Base-by-base conservation (phyloP, 768 basidiomycete genomes). In the Hysterangium stoloniferum region DNA sequence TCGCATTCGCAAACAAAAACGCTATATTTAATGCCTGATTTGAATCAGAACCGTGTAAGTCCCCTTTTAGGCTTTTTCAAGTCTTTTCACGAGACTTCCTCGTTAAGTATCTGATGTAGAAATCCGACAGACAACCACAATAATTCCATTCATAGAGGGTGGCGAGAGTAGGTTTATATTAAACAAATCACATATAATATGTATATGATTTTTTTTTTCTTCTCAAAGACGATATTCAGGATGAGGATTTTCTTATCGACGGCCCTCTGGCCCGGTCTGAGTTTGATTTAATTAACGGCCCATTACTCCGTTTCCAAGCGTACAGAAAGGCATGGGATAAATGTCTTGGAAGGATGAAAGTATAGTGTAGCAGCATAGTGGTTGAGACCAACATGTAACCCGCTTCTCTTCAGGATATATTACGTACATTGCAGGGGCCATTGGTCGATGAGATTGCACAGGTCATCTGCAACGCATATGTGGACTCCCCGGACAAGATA, bases 301-400 rank as follows among this genome's bases (percentile, higher is more conserved):
- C 49, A 7, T 33, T 51, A 28, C 56, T 75, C 35, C 72, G 79
- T 22, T 64, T 82, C 43, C 58, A 69, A 41, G 77, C 75, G 4
- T 86, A 85, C 61, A 72, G 60, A 44, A 59, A 57, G 1, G 77
- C 77, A 1, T 86, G 84, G 84, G 66, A 56, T 48, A 78, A 72
- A 52, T 84, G 82, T 60, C 63, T 83, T 25, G 59, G 66, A 7
- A 73, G 75, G 15, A 64, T 83, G 17, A 76, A 79, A 66, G 44
- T 45, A 29, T n/a, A 15, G 5, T 17, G 17, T 34, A 17, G 17
- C 33, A 9, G 11, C 9, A 9, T 9, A 17, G 81, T 84, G 54
- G 17, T 71, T 41, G 2, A 15, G 41, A 41, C 3, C 54, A n/a
- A 25, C 29, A 13, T 32, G 35, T 20, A 4, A 15, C 4, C 34